Base-by-base conservation (phyloP, 129 eudicot genomes). In the Heracleum sosnowskyi region DNA sequence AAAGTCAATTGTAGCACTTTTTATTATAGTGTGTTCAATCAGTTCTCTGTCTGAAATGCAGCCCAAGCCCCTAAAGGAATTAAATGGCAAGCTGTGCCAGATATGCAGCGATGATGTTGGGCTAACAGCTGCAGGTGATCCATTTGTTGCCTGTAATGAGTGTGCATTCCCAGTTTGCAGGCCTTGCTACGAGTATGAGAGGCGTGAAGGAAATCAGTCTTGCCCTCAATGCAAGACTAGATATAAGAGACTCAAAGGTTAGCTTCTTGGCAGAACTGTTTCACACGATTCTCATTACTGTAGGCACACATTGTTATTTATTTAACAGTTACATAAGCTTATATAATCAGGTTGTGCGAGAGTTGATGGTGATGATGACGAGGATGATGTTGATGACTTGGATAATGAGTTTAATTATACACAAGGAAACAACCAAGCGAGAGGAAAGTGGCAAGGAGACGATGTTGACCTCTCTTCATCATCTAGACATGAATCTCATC, bases 191-290 rank as follows among this genome's bases (percentile, higher is more conserved):
- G 97, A 91, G 84, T 91, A 89, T 73, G 97, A 89, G 77, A 86
- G 93, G 37, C 89, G 83, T 78, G 97, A 91, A 72, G 97, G 97
- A 83, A 91, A 85, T 85, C 97, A 89, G 75, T 79, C 87, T 9
- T 91, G 97, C 77, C 97, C 97, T 69, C 93, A 89, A 80, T 91
- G 97, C 89, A 91, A 91, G 86, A 91, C 93, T 51, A 85, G 97
- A 79, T 91, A 91, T 77, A 91, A 78, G 76, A 89, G 97, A 81
- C 93, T 76, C 70, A 89, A 89, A 86, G 97, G 97, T 89, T 22
- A 45, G 81, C 36, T 69, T 77, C 49, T 64, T 71, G 33, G 63
- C 55, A 78, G 26, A 37, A 26, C 31, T 9, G 28, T 69, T 47
- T 62, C 55, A 35, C 34, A 46, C 57, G 22, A 33, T 33, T 40